Percentiles rank a stretch among this genome's conserved stretches.
Conservation (phyloP, 331 rosid species). For the Rosa hybrid region DNA sequence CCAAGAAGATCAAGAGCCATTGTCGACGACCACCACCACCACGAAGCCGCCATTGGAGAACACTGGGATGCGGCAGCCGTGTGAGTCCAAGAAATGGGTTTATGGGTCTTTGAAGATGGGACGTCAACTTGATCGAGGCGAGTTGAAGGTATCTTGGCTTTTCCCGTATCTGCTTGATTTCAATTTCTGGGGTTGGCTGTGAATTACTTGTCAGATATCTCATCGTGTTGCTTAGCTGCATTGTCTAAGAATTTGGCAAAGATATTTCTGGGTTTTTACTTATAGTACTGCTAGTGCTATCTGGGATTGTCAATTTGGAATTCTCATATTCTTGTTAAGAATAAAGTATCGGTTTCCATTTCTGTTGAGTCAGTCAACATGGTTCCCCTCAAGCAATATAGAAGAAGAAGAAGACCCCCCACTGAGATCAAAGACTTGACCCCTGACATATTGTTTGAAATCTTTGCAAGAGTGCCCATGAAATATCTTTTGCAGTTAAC, state of each 20-base stretch:
- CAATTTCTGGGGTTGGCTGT: too few species aligned
- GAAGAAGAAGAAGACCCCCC: too few species aligned
- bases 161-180: too few species aligned
- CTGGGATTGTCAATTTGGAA: background rate
- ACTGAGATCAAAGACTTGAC: too few species aligned
- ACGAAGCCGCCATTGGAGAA: background rate
- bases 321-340: background rate
- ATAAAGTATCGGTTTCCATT: background rate
- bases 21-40: background rate
- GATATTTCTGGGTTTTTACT: too few species aligned
- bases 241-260: too few species aligned
- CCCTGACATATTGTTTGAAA: background rate
- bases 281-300: too few species aligned
- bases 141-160: background rate
- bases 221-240: background rate
- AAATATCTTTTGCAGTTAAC: background rate
- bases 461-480: background rate
- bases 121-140: background rate
- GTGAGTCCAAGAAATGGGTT: background rate
- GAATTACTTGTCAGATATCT: background rate
- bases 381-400: background rate
- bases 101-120: background rate
- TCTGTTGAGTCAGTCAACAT: background rate
- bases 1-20: background rate
- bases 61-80: too few species aligned